Evolutionary conservation across 179 eudicot genomes (phyloP).

Genomic region (Beta corolliflora): DNA sequence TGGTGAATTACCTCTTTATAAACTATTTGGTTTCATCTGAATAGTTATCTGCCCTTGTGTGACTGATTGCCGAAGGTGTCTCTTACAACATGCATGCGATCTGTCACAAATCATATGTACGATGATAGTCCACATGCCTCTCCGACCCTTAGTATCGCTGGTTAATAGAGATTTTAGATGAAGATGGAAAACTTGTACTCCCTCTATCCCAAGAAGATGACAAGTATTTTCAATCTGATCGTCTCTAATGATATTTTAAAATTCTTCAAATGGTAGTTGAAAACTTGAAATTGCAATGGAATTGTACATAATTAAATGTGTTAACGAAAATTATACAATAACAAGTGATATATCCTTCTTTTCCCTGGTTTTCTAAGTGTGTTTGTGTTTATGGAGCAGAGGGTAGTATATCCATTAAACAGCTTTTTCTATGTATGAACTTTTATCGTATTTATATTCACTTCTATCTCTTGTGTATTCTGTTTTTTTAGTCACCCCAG

Average conservation of each 20-base stretch:
- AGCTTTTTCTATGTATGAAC: not conserved
- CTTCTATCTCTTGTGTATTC: not conserved
- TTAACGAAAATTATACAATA: not conserved
- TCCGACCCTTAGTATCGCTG: not conserved
- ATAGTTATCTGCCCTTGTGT: not conserved
- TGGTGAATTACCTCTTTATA: not conserved
- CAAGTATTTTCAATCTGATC: no score
- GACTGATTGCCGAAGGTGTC: not conserved
- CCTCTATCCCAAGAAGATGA: not conserved
- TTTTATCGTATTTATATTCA: not conserved
- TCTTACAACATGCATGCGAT: not conserved
- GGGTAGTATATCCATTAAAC: not conserved
- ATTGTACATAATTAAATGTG: not conserved
- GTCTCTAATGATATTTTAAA: no score
- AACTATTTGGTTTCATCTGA: not conserved
- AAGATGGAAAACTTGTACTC: not conserved
- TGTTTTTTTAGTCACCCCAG: conserved; percentile 29
- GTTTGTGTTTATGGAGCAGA: not conserved
- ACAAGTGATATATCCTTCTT: not conserved
- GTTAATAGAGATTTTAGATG: not conserved
- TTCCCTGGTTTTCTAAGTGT: not conserved
- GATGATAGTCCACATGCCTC: not conserved
- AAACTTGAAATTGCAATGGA: not conserved
- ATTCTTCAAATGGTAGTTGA: no score
- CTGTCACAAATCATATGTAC: not conserved